These are phyloP conservation scores for Pseudovirgaria hyperparasitica DNA, from an alignment of 2,329 filamentous ascomycete genomes.

Conservation along the genomic window DNA sequence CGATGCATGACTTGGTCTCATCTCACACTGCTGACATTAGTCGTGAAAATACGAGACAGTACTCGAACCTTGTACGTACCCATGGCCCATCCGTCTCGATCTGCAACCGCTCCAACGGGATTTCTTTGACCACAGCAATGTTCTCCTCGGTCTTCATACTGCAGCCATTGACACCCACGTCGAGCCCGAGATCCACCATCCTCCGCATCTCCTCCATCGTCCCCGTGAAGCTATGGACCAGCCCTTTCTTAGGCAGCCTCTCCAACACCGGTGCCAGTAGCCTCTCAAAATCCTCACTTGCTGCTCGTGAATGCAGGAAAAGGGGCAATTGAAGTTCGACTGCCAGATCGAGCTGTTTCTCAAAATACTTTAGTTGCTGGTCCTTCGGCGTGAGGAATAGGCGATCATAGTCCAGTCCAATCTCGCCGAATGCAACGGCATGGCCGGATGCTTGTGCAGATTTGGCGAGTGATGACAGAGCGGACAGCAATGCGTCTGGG, in stretches of 20 bases:
- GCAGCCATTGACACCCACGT: constrained; percentile 94
- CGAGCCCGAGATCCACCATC: constrained; percentile 66
- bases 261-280: constrained; percentile 53
- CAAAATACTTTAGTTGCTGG: constrained; percentile 75
- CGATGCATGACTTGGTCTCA: constrained; percentile 76
- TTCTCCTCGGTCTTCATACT: constrained; percentile 87
- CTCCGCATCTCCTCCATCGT: constrained; percentile 73
- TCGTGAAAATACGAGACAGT: constrained; percentile 1
- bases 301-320: constrained; percentile 85
- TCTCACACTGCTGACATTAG: constrained; percentile 54
- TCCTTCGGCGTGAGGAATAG: constrained; percentile 69
- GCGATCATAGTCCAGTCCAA: constrained; percentile 92
- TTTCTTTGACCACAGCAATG: constrained; percentile 65
- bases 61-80: constrained; percentile 21
- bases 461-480: constrained; percentile 52
- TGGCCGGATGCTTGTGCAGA: constrained; percentile 45
- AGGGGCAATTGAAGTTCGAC: constrained; percentile 68
- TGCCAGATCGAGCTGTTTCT: constrained; percentile 67
- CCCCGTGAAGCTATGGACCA: constrained; percentile 94
- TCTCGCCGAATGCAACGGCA: constrained; percentile 78
- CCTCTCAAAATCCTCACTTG: constrained; percentile 69
- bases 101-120: constrained; percentile 71
- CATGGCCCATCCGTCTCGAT: constrained; percentile 96
- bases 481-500: constrained; percentile 39
- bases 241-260: constrained; percentile 57